Evolutionary conservation across 805 yeast genomes (phyloP), one percentile per base, ranked within the genome.

Genomic region (Candida nemodendra): DNA sequence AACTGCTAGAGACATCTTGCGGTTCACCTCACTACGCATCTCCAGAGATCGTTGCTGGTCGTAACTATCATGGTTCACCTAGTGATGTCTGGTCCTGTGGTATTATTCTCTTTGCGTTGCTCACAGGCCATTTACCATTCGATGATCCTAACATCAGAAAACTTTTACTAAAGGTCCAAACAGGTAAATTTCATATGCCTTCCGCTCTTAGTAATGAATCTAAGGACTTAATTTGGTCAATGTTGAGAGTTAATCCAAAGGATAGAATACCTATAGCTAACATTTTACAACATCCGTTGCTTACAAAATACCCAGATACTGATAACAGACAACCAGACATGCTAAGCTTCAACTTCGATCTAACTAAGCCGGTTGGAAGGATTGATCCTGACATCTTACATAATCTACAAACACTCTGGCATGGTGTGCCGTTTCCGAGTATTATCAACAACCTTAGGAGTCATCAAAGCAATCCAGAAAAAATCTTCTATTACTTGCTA

Each of bases 31-130:
- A 85, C 65, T 85, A 85, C 60, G 93, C 93, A 5, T 85, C 95
- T 2, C 95, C 95, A 0, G 95, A 85, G 62, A 84, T 85, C 45
- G 91, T 85, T 14, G 73, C 80, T 52, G 91, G 93, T 13, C 74
- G 76, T 52, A 76, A 78, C 38, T 85, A 85, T 54, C 89, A 84
- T 60, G 95, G 95, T 14, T 81, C 85, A 21, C 89, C 90, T 24
- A 80, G 89, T 43, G 95, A 85, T 64, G 83, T 85, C 27, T 85
- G 95, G 95, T 83, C 91, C 5, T 84, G 93, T 65, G 95, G 95
- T 56, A 85, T 85, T 30, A 84, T 85, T 30, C 65, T 84, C 33
- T 85, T 82, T 64, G 93, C 93, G 4, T 63, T 85, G 32, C 62
- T 85, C 40, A 83, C 91, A 2, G 95, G 95, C 3, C 80, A 85